phyloP scores from a whole-genome alignment of 768 basidiomycete genomes.

The Leucocoprinus leucothites region DNA sequence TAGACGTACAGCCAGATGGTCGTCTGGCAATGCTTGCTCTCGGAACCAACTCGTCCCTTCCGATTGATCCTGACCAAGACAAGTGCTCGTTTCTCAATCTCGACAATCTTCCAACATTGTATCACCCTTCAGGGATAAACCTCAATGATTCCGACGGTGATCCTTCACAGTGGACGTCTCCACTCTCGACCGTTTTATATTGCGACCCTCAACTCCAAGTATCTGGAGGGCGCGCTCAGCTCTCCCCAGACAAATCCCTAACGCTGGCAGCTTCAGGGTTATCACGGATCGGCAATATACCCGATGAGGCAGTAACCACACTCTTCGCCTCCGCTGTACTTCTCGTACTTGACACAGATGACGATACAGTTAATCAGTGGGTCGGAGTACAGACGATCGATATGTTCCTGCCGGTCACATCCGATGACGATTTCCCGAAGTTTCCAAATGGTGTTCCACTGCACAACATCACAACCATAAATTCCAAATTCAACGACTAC shows the following conservation, averaged over 20 bases:
- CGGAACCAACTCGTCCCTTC: conserved; percentile 1
- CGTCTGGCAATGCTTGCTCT: neutral
- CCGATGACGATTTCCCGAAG: neutral
- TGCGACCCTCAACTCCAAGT: neutral
- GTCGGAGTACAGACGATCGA: neutral
- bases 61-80: neutral
- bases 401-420: neutral
- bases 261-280: neutral
- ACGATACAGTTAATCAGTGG: neutral
- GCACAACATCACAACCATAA: neutral
- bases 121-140: neutral
- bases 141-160: neutral
- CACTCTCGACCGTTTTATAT: neutral
- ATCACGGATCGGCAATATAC: neutral
- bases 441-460: neutral
- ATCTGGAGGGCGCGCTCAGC: neutral
- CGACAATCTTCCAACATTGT: neutral
- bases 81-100: neutral
- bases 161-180: neutral
- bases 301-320: neutral
- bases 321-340: neutral
- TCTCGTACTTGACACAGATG: neutral
- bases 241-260: neutral
- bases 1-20: neutral
- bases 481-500: neutral